Conservation (phyloP, 108 stramenopile genomes). For the Seminavis robusta region DNA sequence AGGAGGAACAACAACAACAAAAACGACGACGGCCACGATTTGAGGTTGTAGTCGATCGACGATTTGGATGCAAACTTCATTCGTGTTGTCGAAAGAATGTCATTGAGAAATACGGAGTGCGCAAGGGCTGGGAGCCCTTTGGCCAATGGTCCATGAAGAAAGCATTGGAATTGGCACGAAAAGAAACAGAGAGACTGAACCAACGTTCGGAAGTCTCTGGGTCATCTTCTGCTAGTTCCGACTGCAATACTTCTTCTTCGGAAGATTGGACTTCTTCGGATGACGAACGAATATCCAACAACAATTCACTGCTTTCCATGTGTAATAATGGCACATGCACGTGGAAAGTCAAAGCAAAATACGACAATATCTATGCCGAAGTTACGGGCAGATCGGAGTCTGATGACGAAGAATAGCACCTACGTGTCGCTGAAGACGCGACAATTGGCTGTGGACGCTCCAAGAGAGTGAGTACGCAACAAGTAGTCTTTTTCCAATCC, state of each 20-base stretch:
- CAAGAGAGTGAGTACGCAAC: no score
- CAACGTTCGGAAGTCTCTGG: conserved; percentile 1
- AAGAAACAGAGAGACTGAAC: conserved; percentile 51
- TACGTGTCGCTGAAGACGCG: no score
- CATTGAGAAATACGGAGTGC: conserved; percentile 63
- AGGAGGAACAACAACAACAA: background rate
- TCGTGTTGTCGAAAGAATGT: conserved; percentile 48
- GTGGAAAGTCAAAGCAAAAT: conserved; percentile 75
- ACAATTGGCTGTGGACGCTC: no score
- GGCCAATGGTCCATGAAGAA: conserved; percentile 81
- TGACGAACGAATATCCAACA: conserved; percentile 5
- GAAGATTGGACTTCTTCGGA: conserved; percentile 7
- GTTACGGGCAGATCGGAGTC: conserved; percentile 15
- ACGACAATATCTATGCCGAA: conserved; percentile 63
- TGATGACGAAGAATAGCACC: conserved; percentile 5
- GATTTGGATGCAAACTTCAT: conserved; percentile 81
- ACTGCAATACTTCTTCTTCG: conserved; percentile 16
- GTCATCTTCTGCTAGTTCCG: conserved; percentile 10
- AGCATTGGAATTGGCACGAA: conserved; percentile 52
- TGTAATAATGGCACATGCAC: conserved; percentile 79
- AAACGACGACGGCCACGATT: background rate
- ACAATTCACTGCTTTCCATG: conserved; percentile 15
- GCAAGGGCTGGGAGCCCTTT: conserved; percentile 86
- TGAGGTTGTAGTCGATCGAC: conserved; percentile 54
- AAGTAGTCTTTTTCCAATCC: no score